A percentile compares a stretch with the other conserved stretches of the same genome.
phyloP scores from a whole-genome alignment of 306 rosid genomes.

The Dryas drummondii region DNA sequence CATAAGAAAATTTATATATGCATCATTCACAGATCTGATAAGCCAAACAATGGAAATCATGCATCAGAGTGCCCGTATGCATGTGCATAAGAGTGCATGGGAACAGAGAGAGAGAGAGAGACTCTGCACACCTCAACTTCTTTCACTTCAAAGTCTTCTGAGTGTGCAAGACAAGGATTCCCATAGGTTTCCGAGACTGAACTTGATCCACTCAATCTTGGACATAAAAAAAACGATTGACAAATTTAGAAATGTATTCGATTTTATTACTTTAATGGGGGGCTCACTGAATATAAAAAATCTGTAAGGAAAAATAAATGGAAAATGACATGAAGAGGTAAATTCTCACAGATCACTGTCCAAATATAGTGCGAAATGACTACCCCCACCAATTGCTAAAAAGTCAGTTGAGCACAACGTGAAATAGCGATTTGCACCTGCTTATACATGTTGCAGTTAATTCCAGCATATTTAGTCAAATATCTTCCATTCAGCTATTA shows the following conservation, averaged over 20 bases:
- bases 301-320: neutral
- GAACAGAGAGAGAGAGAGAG: neutral
- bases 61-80: neutral
- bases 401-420: conserved; percentile 71
- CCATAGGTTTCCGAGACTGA: conserved; percentile 83
- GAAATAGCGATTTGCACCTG: conserved; percentile 87
- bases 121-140: conserved; percentile 73
- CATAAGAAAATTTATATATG: neutral
- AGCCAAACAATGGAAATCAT: neutral
- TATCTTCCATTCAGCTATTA: neutral
- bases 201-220: conserved; percentile 86
- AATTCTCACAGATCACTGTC: conserved; percentile 83
- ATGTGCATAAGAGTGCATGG: neutral
- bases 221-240: neutral
- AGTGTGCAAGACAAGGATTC: conserved; percentile 88
- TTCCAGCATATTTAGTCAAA: conserved; percentile 16
- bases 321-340: neutral
- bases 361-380: conserved; percentile 85
- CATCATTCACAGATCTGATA: no score
- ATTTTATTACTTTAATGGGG: conserved; percentile 6
- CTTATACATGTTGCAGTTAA: conserved; percentile 17
- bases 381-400: conserved; percentile 87
- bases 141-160: conserved; percentile 81
- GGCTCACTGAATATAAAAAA: neutral
- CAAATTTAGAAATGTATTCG: neutral